phyloP scores from a whole-genome alignment of 2,329 filamentous ascomycete species.

The Claviceps capensis region DNA sequence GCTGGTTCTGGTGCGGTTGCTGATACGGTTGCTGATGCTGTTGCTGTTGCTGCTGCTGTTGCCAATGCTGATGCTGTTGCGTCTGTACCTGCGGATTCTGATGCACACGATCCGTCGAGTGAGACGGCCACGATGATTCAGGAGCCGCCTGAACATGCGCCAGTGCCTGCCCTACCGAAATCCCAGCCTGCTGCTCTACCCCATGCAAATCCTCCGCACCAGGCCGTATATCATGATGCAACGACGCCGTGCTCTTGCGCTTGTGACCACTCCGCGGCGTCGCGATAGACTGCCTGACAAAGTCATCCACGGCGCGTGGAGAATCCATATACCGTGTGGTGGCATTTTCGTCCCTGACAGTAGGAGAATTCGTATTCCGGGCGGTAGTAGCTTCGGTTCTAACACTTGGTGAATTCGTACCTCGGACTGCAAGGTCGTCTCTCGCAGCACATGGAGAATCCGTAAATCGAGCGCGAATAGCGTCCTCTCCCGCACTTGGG shows the following conservation, averaged over 20 bases:
- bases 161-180: neutral
- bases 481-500: conserved; percentile 26
- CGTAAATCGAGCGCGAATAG: conserved; percentile 35
- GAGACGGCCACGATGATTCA: no score
- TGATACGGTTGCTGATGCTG: neutral
- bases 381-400: conserved; percentile 13
- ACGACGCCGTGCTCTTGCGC: conserved; percentile 28
- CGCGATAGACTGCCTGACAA: conserved; percentile 7
- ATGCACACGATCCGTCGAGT: no score
- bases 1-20: neutral
- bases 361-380: no score
- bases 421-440: conserved; percentile 30
- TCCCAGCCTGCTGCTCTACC: neutral
- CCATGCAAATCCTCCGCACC: neutral
- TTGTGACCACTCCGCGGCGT: conserved; percentile 23
- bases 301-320: conserved; percentile 26
- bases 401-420: conserved; percentile 34
- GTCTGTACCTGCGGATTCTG: no score
- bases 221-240: neutral
- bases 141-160: neutral
- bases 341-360: no score
- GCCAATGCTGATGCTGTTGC: no score
- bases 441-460: conserved; percentile 33
- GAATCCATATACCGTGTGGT: conserved; percentile 41
- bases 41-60: no score